Base-by-base conservation (phyloP, 75 land plant species). In the Isoetes taiwanensis region DNA sequence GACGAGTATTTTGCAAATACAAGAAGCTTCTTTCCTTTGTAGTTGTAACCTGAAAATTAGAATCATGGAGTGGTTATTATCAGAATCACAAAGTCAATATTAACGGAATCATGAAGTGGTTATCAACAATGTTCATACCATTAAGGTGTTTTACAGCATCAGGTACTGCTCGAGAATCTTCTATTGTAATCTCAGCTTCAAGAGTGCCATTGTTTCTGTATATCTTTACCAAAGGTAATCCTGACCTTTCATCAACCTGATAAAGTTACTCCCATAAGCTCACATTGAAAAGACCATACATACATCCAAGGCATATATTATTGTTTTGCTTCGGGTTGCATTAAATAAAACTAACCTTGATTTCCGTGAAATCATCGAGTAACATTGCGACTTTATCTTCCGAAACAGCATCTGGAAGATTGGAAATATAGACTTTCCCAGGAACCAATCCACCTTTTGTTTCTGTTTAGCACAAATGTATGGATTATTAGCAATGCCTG, bases 181-280 rank as follows among this genome's bases (percentile, higher is more conserved):
- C 66, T 26, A 68, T 42, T 21, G 61, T 57, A 0, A 68, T 65
- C 40, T 68, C 71, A 29, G 71, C 71, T 40, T 68, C 71, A 28
- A 38, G 53, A 14, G 54, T 56, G 14, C 71, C 71, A 24, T 56
- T 68, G 2, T 34, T 57, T 61, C 39, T 52, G 28, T 62, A 68
- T 26, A 68, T 16, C 41, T 68, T 68, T 28, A 68, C 65, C 71
- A 61, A 61, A 12, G 66, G 66, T 5, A 64, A 43, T 27, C 71
- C 63, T 2, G 66, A 52, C 27, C 57, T 68, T 34, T 50, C 27
- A 23, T 68, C 71, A 28, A 68, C 41, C 71, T 68, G 66, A n/a
- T n/a, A n/a, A n/a, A n/a, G n/a, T n/a, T n/a, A n/a, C n/a, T n/a
- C n/a, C n/a, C n/a, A n/a, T n/a, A n/a, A n/a, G n/a, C n/a, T n/a